Evolutionary conservation across 192 early-diverging fungal species (phyloP).

Genomic region (Pilobolus umbonatus): DNA sequence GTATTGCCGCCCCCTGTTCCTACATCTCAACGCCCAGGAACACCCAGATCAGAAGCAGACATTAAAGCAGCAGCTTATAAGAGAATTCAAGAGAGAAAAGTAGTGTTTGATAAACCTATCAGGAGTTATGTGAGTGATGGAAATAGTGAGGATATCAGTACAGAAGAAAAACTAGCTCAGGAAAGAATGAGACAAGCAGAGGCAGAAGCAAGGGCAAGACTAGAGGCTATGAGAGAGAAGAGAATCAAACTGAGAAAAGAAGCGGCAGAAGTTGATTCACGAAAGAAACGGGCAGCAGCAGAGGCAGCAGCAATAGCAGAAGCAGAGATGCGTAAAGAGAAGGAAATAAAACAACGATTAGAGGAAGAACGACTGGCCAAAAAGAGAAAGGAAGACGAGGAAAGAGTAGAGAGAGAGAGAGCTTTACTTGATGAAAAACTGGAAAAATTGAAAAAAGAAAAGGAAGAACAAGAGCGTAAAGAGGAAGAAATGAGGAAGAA

Average conservation of each 20-base stretch:
- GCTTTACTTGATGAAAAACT: constrained; percentile 10
- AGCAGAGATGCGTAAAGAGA: constrained; percentile 31
- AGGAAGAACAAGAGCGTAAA: constrained; percentile 11
- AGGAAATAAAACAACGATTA: constrained; percentile 32
- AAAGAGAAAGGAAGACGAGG: constrained; percentile 13
- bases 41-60: constrained; percentile 41
- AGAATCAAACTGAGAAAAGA: constrained; percentile 28
- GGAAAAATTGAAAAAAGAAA: constrained; percentile 5
- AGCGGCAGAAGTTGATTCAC: constrained; percentile 33
- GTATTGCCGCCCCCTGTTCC: constrained; percentile 25
- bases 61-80: constrained; percentile 51
- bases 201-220: constrained; percentile 30
- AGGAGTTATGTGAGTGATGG: background rate
- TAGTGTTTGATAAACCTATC: constrained; percentile 7
- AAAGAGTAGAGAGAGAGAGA: constrained; percentile 14
- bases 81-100: constrained; percentile 39
- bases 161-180: constrained; percentile 32
- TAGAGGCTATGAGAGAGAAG: constrained; percentile 28
- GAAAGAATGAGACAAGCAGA: constrained; percentile 44
- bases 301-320: constrained; percentile 26
- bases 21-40: constrained; percentile 20
- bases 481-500: constrained; percentile 35
- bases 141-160: constrained; percentile 3
- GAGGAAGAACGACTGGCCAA: constrained; percentile 21
- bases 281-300: constrained; percentile 14